These are phyloP conservation scores for Actinomucor elegans DNA, from an alignment of 371 early-diverging fungal genomes.

Conservation along the genomic window DNA sequence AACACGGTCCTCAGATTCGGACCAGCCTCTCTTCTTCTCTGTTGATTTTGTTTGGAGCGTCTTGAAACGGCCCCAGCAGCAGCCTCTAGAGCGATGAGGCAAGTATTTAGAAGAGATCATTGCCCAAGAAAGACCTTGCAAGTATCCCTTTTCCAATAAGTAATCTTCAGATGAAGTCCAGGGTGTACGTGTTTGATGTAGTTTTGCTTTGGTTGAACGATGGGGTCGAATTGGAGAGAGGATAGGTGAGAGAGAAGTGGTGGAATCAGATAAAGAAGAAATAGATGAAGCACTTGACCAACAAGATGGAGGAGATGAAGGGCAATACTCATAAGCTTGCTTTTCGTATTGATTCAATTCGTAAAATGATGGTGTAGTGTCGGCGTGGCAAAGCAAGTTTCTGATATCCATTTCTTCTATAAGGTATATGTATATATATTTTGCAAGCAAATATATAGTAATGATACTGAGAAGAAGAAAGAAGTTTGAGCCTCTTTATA, in stretches of 20 bases:
- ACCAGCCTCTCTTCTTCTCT: constrained; percentile 31
- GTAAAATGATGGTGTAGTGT: not conserved
- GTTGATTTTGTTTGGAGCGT: constrained; percentile 35
- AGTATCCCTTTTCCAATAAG: constrained; percentile 35
- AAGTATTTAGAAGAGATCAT: constrained; percentile 43
- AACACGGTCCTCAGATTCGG: constrained; percentile 27
- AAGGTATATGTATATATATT: not conserved
- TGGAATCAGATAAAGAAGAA: constrained; percentile 9
- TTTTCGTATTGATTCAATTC: constrained; percentile 6
- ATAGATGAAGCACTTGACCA: constrained; percentile 19
- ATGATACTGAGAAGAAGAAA: not conserved
- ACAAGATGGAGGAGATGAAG: constrained; percentile 1
- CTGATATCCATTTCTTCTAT: constrained; percentile 32
- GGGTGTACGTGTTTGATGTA: constrained; percentile 40
- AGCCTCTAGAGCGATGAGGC: constrained; percentile 46
- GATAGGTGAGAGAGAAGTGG: constrained; percentile 18
- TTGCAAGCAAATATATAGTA: constrained; percentile 16
- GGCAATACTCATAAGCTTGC: constrained; percentile 8
- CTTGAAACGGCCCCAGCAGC: constrained; percentile 48
- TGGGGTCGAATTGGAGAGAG: constrained; percentile 6
- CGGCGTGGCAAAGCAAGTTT: constrained; percentile 35
- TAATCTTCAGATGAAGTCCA: constrained; percentile 43
- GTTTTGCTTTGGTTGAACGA: not conserved
- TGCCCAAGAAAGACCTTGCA: constrained; percentile 47
- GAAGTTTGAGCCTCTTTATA: no score